Percentiles rank a stretch among this genome's conserved stretches.
Conservation (phyloP, 371 early-diverging fungal genomes). For the Umbelopsis sp. region DNA sequence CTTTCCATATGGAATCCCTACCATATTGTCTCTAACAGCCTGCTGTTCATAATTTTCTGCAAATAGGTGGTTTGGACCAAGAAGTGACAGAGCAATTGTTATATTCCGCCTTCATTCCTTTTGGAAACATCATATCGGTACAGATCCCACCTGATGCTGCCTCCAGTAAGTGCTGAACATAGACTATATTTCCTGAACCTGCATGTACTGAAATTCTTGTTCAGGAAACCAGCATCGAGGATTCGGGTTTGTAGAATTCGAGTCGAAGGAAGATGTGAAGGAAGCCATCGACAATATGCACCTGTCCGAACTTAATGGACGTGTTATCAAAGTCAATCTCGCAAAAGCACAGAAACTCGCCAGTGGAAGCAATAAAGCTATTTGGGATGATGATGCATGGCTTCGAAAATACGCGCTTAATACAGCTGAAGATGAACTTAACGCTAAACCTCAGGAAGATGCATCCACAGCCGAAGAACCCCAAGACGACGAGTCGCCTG, state of each 20-base stretch:
- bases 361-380: conserved; percentile 64
- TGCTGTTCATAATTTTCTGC: background rate
- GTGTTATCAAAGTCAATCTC: conserved; percentile 85
- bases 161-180: conserved; percentile 52
- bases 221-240: conserved; percentile 80
- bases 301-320: conserved; percentile 84
- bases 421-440: conserved; percentile 27
- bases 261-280: conserved; percentile 78
- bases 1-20: background rate
- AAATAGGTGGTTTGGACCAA: conserved; percentile 81
- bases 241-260: conserved; percentile 95
- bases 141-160: conserved; percentile 81
- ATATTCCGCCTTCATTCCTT: conserved; percentile 92
- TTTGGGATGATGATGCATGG: conserved; percentile 82
- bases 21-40: background rate
- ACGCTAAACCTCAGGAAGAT: conserved; percentile 20
- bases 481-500: background rate
- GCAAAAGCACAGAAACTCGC: conserved; percentile 74
- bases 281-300: conserved; percentile 97
- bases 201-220: background rate
- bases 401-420: conserved; percentile 62
- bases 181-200: background rate
- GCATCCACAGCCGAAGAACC: conserved; percentile 13
- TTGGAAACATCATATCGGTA: conserved; percentile 93
- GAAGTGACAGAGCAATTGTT: conserved; percentile 78